These are phyloP conservation scores for Anethum foeniculum DNA, from an alignment of 140 eudicot genomes.

Conservation along the genomic window DNA sequence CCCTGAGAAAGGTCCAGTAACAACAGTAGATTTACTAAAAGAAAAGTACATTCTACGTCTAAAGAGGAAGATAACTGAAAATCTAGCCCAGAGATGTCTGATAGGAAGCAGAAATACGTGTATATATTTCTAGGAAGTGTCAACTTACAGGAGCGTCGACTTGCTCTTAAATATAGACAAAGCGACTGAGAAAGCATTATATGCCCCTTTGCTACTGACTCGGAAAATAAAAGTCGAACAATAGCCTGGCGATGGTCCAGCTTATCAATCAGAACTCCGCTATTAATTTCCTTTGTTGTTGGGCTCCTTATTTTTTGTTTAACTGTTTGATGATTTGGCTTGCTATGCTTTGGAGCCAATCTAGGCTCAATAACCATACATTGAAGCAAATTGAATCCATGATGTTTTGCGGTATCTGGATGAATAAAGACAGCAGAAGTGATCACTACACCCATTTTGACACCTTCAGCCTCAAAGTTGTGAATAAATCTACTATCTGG, in stretches of 20 bases:
- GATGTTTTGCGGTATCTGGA: constrained; percentile 68
- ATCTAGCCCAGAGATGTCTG: not conserved
- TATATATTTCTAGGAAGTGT: constrained; percentile 11
- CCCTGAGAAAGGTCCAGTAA: not conserved
- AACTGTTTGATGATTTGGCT: constrained; percentile 29
- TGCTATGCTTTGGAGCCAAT: constrained; percentile 34
- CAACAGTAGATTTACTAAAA: not conserved
- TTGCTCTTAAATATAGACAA: constrained; percentile 65
- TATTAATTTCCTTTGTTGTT: constrained; percentile 42
- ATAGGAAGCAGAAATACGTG: not conserved
- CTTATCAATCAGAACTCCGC: constrained; percentile 25
- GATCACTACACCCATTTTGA: constrained; percentile 46
- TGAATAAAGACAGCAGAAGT: constrained; percentile 67
- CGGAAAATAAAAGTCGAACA: constrained; percentile 56
- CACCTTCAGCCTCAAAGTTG: constrained; percentile 38
- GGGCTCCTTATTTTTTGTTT: constrained; percentile 22
- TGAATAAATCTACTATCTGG: constrained; percentile 46
- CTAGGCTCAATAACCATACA: constrained; percentile 59
- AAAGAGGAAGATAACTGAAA: not conserved
- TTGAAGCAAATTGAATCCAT: constrained; percentile 51
- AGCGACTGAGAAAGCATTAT: constrained; percentile 73
- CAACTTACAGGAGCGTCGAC: constrained; percentile 78
- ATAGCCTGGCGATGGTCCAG: constrained; percentile 36
- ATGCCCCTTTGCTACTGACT: constrained; percentile 83
- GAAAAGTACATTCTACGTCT: not conserved